Conservation (phyloP, 345 rosid species). For the Linum usitatissimum region DNA sequence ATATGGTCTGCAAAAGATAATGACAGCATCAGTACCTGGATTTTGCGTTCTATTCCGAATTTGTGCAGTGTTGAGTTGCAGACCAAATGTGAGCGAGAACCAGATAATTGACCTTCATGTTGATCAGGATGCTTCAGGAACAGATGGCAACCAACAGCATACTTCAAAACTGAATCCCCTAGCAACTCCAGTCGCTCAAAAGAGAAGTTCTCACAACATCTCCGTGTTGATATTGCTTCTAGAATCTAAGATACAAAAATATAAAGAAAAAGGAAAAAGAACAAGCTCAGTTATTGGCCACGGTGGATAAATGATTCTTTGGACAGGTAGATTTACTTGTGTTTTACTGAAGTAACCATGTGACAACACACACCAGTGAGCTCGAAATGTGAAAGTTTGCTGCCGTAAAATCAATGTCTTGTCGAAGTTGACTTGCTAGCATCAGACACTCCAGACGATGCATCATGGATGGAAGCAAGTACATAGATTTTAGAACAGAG, state of each 20-base stretch:
- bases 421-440: constrained; percentile 87
- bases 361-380: constrained; percentile 43
- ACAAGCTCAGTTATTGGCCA: not conserved
- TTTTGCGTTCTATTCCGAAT: constrained; percentile 42
- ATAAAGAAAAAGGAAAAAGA: not conserved
- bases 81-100: constrained; percentile 31
- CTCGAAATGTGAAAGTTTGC: constrained; percentile 41
- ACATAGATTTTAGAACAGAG: constrained; percentile 39
- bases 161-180: constrained; percentile 91
- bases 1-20: not conserved
- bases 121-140: constrained; percentile 54
- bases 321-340: no score
- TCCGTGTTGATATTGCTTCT: constrained; percentile 66
- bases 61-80: constrained; percentile 59
- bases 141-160: constrained; percentile 60
- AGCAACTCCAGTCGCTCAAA: constrained; percentile 94
- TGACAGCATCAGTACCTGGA: constrained; percentile 46
- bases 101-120: constrained; percentile 62
- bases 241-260: constrained; percentile 38
- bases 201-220: constrained; percentile 68
- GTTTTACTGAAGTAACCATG: not conserved
- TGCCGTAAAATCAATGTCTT: constrained; percentile 43
- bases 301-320: not conserved
- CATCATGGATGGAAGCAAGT: constrained; percentile 79
- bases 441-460: constrained; percentile 69